phyloP scores from a whole-genome alignment of 2,329 filamentous ascomycete genomes.

The Dactylonectria estremocensis region DNA sequence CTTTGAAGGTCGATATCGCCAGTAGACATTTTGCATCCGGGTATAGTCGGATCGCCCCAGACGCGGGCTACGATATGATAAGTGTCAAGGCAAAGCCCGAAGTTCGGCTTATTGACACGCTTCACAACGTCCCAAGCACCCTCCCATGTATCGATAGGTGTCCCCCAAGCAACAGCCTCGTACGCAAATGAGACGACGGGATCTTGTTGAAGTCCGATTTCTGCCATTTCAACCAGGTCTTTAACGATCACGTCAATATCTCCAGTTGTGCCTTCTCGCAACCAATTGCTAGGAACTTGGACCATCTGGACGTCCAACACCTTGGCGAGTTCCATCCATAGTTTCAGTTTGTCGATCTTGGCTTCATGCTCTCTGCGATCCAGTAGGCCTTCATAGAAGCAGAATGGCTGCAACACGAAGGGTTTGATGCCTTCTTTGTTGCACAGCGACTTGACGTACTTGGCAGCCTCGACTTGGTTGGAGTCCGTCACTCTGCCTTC shows the following conservation, averaged over 20 bases:
- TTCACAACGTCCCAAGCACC: constrained; percentile 72
- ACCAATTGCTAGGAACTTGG: constrained; percentile 79
- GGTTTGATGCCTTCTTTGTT: not conserved
- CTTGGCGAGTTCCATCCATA: constrained; percentile 74
- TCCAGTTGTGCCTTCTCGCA: constrained; percentile 61
- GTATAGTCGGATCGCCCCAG: constrained; percentile 75
- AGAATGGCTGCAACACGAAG: constrained; percentile 75
- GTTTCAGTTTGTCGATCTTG: constrained; percentile 72
- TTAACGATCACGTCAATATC: constrained; percentile 68
- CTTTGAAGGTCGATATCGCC: constrained; percentile 67
- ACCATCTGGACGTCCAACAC: constrained; percentile 80
- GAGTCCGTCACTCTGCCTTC: no score
- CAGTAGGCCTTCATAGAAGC: constrained; percentile 79
- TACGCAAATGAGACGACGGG: constrained; percentile 78
- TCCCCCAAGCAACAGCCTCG: constrained; percentile 80
- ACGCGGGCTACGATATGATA: constrained; percentile 81
- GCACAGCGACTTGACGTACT: not conserved
- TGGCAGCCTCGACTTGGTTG: not conserved
- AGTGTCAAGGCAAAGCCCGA: constrained; percentile 81
- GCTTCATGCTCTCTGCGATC: constrained; percentile 71
- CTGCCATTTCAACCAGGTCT: constrained; percentile 75
- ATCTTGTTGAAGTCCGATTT: constrained; percentile 70
- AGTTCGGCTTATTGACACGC: constrained; percentile 76
- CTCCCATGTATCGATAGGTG: constrained; percentile 79
- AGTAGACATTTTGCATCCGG: constrained; percentile 63